Base-by-base conservation (phyloP, 148 eudicot genomes). In the Silene conica region DNA sequence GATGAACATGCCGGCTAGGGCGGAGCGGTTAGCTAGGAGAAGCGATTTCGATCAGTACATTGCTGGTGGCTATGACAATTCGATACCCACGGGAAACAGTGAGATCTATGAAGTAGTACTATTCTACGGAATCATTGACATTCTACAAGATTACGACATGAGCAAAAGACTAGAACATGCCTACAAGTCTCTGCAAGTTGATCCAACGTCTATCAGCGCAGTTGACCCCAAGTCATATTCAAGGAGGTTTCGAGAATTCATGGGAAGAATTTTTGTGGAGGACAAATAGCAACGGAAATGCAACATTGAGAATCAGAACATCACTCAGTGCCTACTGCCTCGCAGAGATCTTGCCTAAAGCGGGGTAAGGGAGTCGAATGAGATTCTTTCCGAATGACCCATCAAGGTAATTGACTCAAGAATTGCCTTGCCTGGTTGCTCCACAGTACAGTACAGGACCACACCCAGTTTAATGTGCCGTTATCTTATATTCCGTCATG, bases 211-310 rank as follows among this genome's bases (percentile, higher is more conserved):
- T 6, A 95, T 95, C 68, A 92, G 96, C 22, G 94, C 97, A 5
- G 99, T 95, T 25, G 97, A 92, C 76, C 99, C 99, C 15, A 95
- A 95, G 83, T 86, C 90, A 3, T 92, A 95, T 74, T 92, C 99
- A 0, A 90, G 79, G 75, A 89, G 99, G 74, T 95, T 92, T 72
- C 86, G 90, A 8, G 88, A 95, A 72, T 95, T 95, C 80, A 75
- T 88, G 0, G 89, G 92, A 15, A 85, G 89, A 80, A 90, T 87
- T 69, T 92, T 95, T 62, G 81, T 90, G 14, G 99, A 88, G 83
- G 94, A 95, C 70, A 73, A 90, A 80, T 90, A 81, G 67, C 43
- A 41, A 34, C 18, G 61, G 9, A 10, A 28, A 58, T 8, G 59
- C n/a, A n/a, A 62, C 14, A 48, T 2, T 11, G 59, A 28, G 68